Evolutionary conservation across 805 yeast species (phyloP), one percentile per base, ranked within the genome.

Genomic region (Schizosaccharomyces octosporus): DNA sequence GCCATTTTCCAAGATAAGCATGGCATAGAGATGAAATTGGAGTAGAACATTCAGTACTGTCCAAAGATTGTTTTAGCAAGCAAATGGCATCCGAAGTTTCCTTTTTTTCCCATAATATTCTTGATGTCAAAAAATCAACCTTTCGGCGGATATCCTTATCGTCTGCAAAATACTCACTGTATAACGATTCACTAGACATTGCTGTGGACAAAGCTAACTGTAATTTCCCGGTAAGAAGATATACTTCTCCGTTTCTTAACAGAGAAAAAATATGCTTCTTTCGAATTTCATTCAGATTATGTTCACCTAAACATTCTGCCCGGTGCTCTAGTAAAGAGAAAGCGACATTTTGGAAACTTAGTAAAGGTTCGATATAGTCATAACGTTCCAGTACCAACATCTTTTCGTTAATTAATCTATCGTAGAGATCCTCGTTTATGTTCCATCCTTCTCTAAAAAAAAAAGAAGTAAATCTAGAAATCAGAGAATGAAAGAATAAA

Each of bases 261-360:
- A 31, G 39, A n/a, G 19, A 13, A 13, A 27, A 55, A 13, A 32
- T 55, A 11, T 29, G 29, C 15, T 32, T 24, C 19, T 32, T 55
- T 13, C 59, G 41, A 21, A 19, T 21, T n/a, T 73, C 69, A 0
- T 36, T 36, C 41, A 36, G 41, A 36, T 36, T 36, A 36, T 11
- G 15, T 7, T 36, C 17, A 13, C 15, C 11, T 13, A 36, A 13
- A 7, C 11, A 13, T 13, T 36, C 41, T 9, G 41, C 13, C 9
- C 41, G 41, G 15, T 9, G 9, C 11, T 36, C 41, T 36, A 36
- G 11, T 36, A 36, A 36, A 36, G 41, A 3, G 15, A 36, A 36
- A 36, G 41, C 41, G 15, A 36, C 41, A 13, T 36, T 13, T 36
- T 36, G 41, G 11, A 36, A 36, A 36, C 41, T 36, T 36, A 36